Base-by-base conservation (phyloP, 2,329 filamentous ascomycete genomes). In the Trichoderma hamatum region DNA sequence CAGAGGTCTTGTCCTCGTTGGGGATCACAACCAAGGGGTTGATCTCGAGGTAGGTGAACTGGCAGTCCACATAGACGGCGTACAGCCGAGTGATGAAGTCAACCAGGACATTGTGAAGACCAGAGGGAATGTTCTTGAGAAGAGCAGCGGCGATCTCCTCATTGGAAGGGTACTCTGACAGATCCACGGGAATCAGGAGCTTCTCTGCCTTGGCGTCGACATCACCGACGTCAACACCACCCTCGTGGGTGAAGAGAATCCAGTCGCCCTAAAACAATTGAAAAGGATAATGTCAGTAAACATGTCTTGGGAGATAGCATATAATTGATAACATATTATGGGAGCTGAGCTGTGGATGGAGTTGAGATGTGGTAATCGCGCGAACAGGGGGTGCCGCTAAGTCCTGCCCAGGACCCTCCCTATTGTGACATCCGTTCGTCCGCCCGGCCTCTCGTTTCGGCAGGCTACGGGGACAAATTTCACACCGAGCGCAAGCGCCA, bases 1-100 rank as follows among this genome's bases (percentile, higher is more conserved):
- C 96, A 70, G 94, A 97, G 75, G 95, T 98, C 79, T 88, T 92
- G 76, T 94, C 90, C 74, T 88, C 91, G 82, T 98, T 98, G 82
- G 96, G 96, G 77, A 99, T 95, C 80, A 97, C 96, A 72, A 99
- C 96, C 73, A 99, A 86, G 75, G 96, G 96, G 90, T 99, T 99
- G 88, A 99, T 99, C 85, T 99, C 96, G 76, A 99, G 93, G 86
- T 99, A 99, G 79, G 96, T 98, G 89, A 99, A 99, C 84, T 99
- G 96, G 89, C 93, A 97, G 87, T 99, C 96, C 73, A 98, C 96
- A 79, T 98, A 99, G 84, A 99, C 96, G 76, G 95, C 96, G 81
- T 99, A 99, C 74, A 99, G 88, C 77, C 96, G 91, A 78, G 93
- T 93, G 85, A 99, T 99, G 88, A 99, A 99, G 88, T 99, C 96